These are phyloP conservation scores for Xanthoceras sorbifolium DNA, from an alignment of 345 rosid genomes.

Conservation along the genomic window DNA sequence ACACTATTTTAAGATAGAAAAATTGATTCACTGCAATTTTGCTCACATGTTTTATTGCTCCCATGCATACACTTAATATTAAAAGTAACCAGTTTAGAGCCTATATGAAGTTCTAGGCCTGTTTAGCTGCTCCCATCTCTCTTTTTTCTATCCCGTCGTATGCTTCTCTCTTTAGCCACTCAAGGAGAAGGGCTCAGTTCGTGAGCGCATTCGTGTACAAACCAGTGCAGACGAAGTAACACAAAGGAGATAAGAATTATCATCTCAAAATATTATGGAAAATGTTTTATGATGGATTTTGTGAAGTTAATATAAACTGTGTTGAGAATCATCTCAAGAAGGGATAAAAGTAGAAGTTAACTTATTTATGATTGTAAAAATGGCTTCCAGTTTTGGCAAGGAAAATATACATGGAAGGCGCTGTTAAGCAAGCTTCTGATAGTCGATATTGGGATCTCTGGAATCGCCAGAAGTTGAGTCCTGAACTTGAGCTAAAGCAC, in stretches of 20 bases:
- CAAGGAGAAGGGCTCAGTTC: too few relatives aligned
- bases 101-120: too few relatives aligned
- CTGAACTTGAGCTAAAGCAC: constrained; percentile 84
- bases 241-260: too few relatives aligned
- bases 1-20: neutral
- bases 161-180: too few relatives aligned
- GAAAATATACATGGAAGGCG: constrained; percentile 72
- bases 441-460: constrained; percentile 81
- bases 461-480: constrained; percentile 81
- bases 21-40: neutral
- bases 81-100: neutral
- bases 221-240: too few relatives aligned
- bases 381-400: constrained; percentile 75
- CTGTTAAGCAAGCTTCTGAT: constrained; percentile 86
- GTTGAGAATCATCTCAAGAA: neutral
- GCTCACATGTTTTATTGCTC: neutral
- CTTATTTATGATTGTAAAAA: constrained; percentile 8
- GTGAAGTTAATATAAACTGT: neutral
- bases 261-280: neutral
- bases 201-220: too few relatives aligned
- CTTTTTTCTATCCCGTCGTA: too few relatives aligned
- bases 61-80: neutral
- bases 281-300: neutral
- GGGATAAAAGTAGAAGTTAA: neutral
- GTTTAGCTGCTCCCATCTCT: too few relatives aligned